Evolutionary conservation across 371 early-diverging fungal genomes (phyloP).

Genomic region (Aphelidium insulamus): DNA sequence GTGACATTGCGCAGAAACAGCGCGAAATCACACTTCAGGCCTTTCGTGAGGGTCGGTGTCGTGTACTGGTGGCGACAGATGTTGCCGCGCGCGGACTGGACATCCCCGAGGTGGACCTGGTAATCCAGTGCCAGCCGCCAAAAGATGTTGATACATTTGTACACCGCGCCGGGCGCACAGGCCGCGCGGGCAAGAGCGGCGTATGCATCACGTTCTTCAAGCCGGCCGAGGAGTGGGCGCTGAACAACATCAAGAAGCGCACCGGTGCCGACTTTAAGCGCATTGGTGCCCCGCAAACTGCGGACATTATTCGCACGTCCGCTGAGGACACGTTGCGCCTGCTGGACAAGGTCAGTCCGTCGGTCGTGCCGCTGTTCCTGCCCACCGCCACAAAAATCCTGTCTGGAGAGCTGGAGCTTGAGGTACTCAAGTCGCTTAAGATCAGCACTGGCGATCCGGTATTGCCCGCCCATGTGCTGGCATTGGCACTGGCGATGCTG

Average conservation of each 20-base stretch:
- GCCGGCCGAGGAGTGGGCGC: constrained; percentile 48
- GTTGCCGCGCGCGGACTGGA: constrained; percentile 93
- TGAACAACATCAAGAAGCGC: constrained; percentile 41
- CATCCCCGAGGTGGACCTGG: constrained; percentile 89
- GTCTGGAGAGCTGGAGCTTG: too few relatives aligned
- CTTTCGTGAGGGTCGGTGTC: constrained; percentile 65
- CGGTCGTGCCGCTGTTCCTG: constrained; percentile 48
- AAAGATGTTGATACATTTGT: constrained; percentile 82
- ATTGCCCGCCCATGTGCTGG: constrained; percentile 38
- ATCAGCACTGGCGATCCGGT: constrained; percentile 21
- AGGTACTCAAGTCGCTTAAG: constrained; percentile 1
- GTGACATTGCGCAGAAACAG: constrained; percentile 74
- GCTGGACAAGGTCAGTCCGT: constrained; percentile 38
- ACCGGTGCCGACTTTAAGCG: constrained; percentile 58
- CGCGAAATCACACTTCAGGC: constrained; percentile 68
- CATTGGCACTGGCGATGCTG: constrained; percentile 60
- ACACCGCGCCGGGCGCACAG: constrained; percentile 95
- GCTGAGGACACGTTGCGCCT: constrained; percentile 44
- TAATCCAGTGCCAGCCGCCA: constrained; percentile 93
- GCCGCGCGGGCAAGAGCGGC: constrained; percentile 80
- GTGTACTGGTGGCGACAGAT: constrained; percentile 75
- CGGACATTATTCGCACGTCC: constrained; percentile 57
- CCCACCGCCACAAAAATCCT: constrained; percentile 45
- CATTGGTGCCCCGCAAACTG: constrained; percentile 64
- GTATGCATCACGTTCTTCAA: constrained; percentile 80